Evolutionary conservation across 352 stramenopile genomes (phyloP).

Genomic region (Elongisporangium anandrum): DNA sequence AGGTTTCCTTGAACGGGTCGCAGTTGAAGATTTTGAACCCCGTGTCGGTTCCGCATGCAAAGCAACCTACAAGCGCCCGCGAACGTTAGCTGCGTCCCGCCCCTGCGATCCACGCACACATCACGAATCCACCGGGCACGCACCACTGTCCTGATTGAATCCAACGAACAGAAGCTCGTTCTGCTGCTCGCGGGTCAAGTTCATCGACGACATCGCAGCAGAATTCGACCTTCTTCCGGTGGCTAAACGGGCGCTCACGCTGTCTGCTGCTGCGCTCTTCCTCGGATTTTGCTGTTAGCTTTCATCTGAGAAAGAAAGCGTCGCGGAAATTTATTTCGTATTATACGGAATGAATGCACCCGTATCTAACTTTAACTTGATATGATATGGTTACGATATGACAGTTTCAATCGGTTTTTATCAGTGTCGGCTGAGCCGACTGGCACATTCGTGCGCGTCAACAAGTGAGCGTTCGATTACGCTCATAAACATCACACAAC

Average conservation of each 20-base stretch:
- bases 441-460: no score
- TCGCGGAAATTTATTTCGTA: background rate
- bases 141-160: conserved; percentile 94
- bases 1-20: conserved; percentile 96
- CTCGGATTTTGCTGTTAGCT: background rate
- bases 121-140: conserved; percentile 2
- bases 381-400: no score
- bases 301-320: background rate
- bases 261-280: background rate
- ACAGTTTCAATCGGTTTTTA: no score
- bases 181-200: conserved; percentile 84
- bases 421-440: no score
- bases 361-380: no score
- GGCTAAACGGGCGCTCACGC: background rate
- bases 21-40: conserved; percentile 99
- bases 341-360: background rate
- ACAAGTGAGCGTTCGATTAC: no score
- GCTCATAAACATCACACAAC: no score
- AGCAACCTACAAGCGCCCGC: conserved; percentile 64
- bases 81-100: background rate
- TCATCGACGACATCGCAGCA: conserved; percentile 63
- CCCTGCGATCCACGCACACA: background rate
- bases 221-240: background rate
- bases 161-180: conserved; percentile 93
- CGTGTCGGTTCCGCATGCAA: conserved; percentile 92